Base-by-base conservation (phyloP, 179 eudicot genomes). In the Carnegiea gigantea region DNA sequence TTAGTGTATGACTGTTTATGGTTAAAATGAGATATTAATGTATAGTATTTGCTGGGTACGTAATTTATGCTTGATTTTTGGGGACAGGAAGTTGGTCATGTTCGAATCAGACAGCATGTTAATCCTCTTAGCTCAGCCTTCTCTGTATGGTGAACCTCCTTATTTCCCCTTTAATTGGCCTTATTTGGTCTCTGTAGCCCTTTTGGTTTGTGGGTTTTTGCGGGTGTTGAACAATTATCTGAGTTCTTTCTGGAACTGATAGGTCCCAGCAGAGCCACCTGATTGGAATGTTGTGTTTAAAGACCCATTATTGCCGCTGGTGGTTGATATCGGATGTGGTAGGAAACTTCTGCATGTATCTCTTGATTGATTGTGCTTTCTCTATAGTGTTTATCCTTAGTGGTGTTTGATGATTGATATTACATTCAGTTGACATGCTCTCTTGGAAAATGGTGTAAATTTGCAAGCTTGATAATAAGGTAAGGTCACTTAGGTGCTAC, bases 321-420 rank as follows among this genome's bases (percentile, higher is more conserved):
- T 88, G 86, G 95, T 97, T 83, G 99, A 95, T 86, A 90, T 95
- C 82, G 99, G 98, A 23, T 88, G 92, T 84, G 99, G 99, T 97
- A 91, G 6, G 76, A 21, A 40, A 62, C 15, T 77, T 71, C 60
- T 59, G 15, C 9, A 8, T 64, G 6, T 49, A 15, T 33, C 18
- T 68, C 48, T 9, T 44, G 24, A 44, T 46, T 79, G 73, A 23
- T 38, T 68, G 9, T 30, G 33, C 43, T 71, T 68, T 53, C 17
- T 23, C 46, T 67, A 46, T n/a, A 6, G 26, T 80, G 46, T 24
- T 24, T 38, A 2, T 75, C 5, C 2, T 24, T 62, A 0, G 0
- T 15, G 26, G 2, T 15, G 26, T 54, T 54, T 54, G 62, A 54
- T 54, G n/a, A 20, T 1, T 62, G 11, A 62, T 62, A 9, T 2